Percentiles rank a stretch among this genome's conserved stretches.
phyloP scores from a whole-genome alignment of 441 rosid species.

The Bruguiera hainesii region DNA sequence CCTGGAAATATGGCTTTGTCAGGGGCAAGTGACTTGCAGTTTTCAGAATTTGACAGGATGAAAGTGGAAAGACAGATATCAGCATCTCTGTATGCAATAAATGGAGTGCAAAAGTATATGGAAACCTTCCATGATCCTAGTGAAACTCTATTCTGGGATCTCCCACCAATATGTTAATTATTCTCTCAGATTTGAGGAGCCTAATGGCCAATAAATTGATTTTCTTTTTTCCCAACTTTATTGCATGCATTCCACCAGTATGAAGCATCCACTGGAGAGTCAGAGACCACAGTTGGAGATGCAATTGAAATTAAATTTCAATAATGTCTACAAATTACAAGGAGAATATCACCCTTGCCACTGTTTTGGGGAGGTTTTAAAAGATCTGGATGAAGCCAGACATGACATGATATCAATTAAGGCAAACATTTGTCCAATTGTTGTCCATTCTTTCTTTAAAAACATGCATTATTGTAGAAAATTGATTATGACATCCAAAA shows the following conservation, averaged over 20 bases:
- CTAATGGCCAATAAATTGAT: not conserved
- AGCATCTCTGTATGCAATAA: slow-evolving; percentile 65
- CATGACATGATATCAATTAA: slow-evolving; percentile 22
- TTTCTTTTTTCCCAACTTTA: not conserved
- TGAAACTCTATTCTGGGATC: slow-evolving; percentile 64
- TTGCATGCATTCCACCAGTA: too few relatives aligned
- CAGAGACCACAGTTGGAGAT: slow-evolving; percentile 8
- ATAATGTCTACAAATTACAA: not conserved
- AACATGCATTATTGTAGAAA: too few relatives aligned
- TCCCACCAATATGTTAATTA: slow-evolving; percentile 54
- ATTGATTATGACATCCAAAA: too few relatives aligned
- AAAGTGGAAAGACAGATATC: slow-evolving; percentile 71
- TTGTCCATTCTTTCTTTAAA: not conserved
- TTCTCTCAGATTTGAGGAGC: slow-evolving; percentile 15
- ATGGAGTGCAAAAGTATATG: slow-evolving; percentile 65
- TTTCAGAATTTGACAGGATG: slow-evolving; percentile 65
- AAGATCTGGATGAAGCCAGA: slow-evolving; percentile 8
- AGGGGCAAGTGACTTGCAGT: slow-evolving; percentile 27
- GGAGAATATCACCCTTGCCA: not conserved
- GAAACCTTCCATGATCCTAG: slow-evolving; percentile 44
- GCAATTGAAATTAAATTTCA: not conserved
- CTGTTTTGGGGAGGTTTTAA: slow-evolving; percentile 10
- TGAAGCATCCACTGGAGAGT: not conserved
- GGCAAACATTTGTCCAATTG: not conserved
- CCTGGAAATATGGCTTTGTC: slow-evolving; percentile 28